A percentile compares a stretch with the other conserved stretches of the same genome.
phyloP scores from a whole-genome alignment of 768 basidiomycete genomes.

The Clitopilus hobsonii region DNA sequence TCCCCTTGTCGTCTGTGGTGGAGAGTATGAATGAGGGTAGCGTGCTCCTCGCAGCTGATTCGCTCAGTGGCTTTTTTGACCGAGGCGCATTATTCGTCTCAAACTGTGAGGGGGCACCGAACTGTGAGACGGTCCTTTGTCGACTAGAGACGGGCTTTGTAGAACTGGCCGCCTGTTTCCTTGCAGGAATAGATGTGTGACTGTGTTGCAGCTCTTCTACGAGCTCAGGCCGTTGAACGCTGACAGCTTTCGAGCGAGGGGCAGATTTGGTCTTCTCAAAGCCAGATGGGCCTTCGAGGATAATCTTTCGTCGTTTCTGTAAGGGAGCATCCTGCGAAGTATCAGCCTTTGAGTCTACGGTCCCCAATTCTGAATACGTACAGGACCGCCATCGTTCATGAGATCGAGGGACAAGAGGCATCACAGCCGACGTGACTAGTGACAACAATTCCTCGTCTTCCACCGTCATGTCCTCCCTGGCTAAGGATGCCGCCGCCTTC shows the following conservation, averaged over 20 bases:
- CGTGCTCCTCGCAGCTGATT: conserved; percentile 1
- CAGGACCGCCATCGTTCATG: conserved; percentile 3
- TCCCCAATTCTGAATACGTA: not conserved
- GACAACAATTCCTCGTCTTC: conserved; percentile 7
- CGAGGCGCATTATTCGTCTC: not conserved
- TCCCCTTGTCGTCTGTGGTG: not conserved
- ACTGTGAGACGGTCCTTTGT: not conserved
- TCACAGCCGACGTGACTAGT: conserved; percentile 6
- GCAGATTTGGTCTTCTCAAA: conserved; percentile 6
- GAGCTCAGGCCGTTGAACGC: not conserved
- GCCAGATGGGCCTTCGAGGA: conserved; percentile 12
- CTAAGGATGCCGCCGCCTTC: conserved; percentile 69
- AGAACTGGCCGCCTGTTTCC: not conserved
- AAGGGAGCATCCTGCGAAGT: conserved; percentile 8
- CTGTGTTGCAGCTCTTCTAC: not conserved
- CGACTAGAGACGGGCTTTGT: not conserved
- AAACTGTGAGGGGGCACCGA: not conserved
- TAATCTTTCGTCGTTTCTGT: conserved; percentile 14
- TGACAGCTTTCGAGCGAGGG: not conserved
- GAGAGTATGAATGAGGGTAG: not conserved
- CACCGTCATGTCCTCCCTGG: conserved; percentile 57
- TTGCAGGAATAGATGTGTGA: not conserved
- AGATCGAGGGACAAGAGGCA: conserved; percentile 6
- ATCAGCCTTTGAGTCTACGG: not conserved
- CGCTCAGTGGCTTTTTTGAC: not conserved